These are phyloP conservation scores for Lolium rigidum DNA, from an alignment of 176 grass and related monocot genomes.

Conservation along the genomic window DNA sequence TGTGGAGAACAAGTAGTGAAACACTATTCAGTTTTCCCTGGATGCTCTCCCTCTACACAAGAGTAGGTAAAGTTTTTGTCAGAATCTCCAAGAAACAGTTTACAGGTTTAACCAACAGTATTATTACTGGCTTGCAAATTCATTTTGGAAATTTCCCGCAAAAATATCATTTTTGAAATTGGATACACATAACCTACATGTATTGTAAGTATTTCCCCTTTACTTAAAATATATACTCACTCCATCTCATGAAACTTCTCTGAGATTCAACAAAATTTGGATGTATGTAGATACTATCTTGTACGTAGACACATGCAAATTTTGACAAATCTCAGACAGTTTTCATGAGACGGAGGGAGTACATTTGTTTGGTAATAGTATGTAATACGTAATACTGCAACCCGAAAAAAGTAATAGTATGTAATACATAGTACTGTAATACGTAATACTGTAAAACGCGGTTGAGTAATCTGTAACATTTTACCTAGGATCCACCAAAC, in stretches of 20 bases:
- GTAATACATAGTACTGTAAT: too few relatives aligned
- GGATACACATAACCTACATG: too few relatives aligned
- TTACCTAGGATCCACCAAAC: not conserved
- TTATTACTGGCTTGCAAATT: not conserved
- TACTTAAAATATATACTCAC: not conserved
- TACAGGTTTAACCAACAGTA: not conserved
- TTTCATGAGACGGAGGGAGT: too few relatives aligned
- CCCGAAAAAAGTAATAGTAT: not conserved
- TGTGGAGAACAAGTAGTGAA: slow-evolving; percentile 48
- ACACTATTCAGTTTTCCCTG: slow-evolving; percentile 71
- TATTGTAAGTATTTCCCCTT: not conserved
- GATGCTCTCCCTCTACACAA: slow-evolving; percentile 60
- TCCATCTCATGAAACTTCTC: too few relatives aligned
- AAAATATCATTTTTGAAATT: too few relatives aligned
- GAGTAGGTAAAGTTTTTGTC: not conserved
- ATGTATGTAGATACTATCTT: too few relatives aligned
- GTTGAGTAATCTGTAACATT: not conserved
- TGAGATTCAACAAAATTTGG: too few relatives aligned
- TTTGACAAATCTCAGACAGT: too few relatives aligned
- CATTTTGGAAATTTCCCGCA: too few relatives aligned
- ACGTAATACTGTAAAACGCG: too few relatives aligned
- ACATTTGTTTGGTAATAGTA: not conserved
- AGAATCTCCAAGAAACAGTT: not conserved
- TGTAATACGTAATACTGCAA: not conserved
- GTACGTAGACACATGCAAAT: too few relatives aligned